These are phyloP conservation scores for Paratrimastix pyriformis DNA, from an alignment of 78 protist species.

Conservation along the genomic window DNA sequence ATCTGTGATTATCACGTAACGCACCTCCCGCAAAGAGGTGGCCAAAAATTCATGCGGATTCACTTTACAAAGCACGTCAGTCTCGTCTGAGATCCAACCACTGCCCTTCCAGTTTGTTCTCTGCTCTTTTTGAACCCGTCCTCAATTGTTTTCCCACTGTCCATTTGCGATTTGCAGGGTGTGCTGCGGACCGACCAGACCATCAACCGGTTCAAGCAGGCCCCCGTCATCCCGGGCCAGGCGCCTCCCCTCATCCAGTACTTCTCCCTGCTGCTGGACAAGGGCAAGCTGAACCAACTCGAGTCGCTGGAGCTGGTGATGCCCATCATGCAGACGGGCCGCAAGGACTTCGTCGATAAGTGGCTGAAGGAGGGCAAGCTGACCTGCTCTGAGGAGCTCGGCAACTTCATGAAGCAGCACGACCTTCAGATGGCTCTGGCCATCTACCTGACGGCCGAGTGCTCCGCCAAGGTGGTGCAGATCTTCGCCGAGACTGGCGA, in stretches of 20 bases:
- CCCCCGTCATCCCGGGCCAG: constrained; percentile 34
- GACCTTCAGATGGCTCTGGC: constrained; percentile 67
- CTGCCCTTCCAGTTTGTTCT: background rate
- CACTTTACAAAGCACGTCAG: background rate
- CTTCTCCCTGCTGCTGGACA: constrained; percentile 83
- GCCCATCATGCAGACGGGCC: constrained; percentile 77
- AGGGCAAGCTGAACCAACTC: constrained; percentile 68
- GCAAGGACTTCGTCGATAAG: constrained; percentile 69
- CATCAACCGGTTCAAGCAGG: constrained; percentile 69
- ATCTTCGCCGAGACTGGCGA: constrained; percentile 75
- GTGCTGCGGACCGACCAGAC: constrained; percentile 83
- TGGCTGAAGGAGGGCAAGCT: constrained; percentile 91
- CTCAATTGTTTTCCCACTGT: background rate
- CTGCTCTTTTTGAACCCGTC: background rate
- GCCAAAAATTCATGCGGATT: background rate
- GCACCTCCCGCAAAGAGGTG: background rate
- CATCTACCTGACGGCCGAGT: constrained; percentile 74
- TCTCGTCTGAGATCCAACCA: background rate
- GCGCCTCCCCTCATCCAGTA: constrained; percentile 76
- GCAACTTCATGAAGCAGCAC: constrained; percentile 70
- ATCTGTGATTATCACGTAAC: no score
- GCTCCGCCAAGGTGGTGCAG: constrained; percentile 72
- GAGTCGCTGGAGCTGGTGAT: constrained; percentile 91
- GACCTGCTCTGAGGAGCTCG: constrained; percentile 92
- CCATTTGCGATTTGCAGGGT: no score